Evolutionary conservation across 2,329 filamentous ascomycete species (phyloP).

Genomic region (Bipolaris gigantea): DNA sequence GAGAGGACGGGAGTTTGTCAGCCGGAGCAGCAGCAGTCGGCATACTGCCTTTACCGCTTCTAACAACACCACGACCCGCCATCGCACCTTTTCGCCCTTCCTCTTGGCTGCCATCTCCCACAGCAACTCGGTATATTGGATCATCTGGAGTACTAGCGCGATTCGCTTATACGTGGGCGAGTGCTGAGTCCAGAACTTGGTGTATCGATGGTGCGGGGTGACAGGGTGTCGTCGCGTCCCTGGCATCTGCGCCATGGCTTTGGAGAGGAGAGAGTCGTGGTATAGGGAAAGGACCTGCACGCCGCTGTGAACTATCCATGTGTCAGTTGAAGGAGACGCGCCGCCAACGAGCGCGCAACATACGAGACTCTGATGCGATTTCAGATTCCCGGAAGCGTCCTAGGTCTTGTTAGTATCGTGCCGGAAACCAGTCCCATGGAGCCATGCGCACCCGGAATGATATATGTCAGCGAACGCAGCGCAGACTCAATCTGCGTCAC

Average conservation of each 20-base stretch:
- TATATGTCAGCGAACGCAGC: conserved; percentile 88
- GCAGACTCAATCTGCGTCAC: conserved; percentile 95
- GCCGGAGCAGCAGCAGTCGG: conserved; percentile 73
- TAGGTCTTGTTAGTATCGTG: conserved; percentile 41
- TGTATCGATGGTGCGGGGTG: conserved; percentile 64
- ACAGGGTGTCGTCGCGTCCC: conserved; percentile 55
- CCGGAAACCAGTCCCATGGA: neutral
- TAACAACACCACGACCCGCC: conserved; percentile 83
- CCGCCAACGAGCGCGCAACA: conserved; percentile 27
- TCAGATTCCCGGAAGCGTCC: conserved; percentile 89
- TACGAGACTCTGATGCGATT: conserved; percentile 85
- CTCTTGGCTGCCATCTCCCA: conserved; percentile 97
- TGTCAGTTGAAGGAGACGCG: conserved; percentile 22
- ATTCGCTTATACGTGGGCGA: conserved; percentile 76
- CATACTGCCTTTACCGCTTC: conserved; percentile 87
- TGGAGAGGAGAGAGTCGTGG: conserved; percentile 83
- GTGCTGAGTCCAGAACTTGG: conserved; percentile 63
- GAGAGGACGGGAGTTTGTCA: conserved; percentile 81
- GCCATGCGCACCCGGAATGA: conserved; percentile 72
- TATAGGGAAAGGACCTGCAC: conserved; percentile 91
- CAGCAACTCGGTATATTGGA: conserved; percentile 93
- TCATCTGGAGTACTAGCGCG: conserved; percentile 81
- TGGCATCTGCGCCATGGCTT: conserved; percentile 60
- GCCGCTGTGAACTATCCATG: conserved; percentile 68
- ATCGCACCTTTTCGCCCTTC: conserved; percentile 76